These are phyloP conservation scores for Styphnolobium japonicum DNA, from an alignment of 306 rosid species.

Conservation along the genomic window DNA sequence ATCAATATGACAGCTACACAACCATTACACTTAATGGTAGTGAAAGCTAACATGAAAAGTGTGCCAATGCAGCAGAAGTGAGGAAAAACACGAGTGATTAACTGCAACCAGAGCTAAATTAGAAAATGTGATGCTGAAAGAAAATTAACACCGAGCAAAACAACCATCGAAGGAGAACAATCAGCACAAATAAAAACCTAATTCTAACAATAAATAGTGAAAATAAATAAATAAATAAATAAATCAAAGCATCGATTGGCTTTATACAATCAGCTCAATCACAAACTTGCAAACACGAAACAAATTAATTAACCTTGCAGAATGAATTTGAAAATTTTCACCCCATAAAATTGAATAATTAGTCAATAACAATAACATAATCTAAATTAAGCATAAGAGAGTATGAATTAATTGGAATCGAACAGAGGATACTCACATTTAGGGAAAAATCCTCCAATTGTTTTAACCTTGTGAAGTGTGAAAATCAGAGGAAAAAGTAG, in stretches of 20 bases:
- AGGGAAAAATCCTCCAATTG: slow-evolving; percentile 48
- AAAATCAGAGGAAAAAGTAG: slow-evolving; percentile 54
- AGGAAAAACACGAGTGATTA: neutral
- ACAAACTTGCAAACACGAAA: neutral
- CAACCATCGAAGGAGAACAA: neutral
- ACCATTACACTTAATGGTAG: neutral
- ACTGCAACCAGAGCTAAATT: neutral
- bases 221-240: neutral
- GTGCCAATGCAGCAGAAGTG: neutral
- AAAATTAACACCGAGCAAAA: too few species aligned
- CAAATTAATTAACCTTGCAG: neutral
- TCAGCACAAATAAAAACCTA: neutral
- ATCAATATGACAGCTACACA: neutral
- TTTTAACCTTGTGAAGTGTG: slow-evolving; percentile 64
- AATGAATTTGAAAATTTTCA: neutral
- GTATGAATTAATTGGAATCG: neutral
- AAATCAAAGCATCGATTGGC: neutral
- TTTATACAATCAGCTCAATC: neutral
- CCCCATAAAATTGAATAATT: neutral
- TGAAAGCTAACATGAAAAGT: neutral
- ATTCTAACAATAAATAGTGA: neutral
- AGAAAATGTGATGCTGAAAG: neutral
- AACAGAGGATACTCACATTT: slow-evolving; percentile 62
- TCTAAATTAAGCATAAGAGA: slow-evolving; percentile 7
- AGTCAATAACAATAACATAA: neutral